Percentiles rank a stretch among this genome's conserved stretches.
Conservation (phyloP, 768 basidiomycete species). For the Termitomyces sp. region DNA sequence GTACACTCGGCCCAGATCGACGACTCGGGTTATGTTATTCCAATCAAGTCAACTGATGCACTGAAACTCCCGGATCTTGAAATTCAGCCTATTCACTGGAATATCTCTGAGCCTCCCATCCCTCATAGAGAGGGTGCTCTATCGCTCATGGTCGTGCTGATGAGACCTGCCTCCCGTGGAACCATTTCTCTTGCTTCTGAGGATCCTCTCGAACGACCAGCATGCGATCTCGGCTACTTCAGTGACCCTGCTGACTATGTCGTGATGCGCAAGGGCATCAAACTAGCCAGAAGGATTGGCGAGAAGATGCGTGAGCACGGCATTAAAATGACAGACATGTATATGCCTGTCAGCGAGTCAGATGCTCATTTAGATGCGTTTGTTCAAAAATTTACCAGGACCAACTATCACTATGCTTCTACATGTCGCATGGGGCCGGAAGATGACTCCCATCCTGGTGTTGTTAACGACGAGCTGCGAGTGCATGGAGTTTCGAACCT, state of each 20-base stretch:
- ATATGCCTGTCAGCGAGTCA: slow-evolving; percentile 19
- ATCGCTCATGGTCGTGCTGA: slow-evolving; percentile 12
- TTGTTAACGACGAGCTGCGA: slow-evolving; percentile 17
- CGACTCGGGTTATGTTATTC: background rate
- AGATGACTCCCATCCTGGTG: slow-evolving; percentile 13
- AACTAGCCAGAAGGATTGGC: slow-evolving; percentile 8
- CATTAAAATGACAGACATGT: slow-evolving; percentile 15
- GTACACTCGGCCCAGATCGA: slow-evolving; percentile 1
- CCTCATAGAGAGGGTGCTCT: slow-evolving; percentile 16
- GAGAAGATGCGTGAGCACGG: slow-evolving; percentile 4
- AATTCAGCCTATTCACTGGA: slow-evolving; percentile 22
- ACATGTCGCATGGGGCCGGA: slow-evolving; percentile 31
- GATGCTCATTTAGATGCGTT: slow-evolving; percentile 26
- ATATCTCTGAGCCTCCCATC: slow-evolving; percentile 2
- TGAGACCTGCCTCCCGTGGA: slow-evolving; percentile 18
- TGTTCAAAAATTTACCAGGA: slow-evolving; percentile 15
- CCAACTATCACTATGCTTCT: slow-evolving; percentile 29
- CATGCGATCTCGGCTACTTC: slow-evolving; percentile 24
- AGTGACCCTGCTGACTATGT: slow-evolving; percentile 18
- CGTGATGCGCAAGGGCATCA: slow-evolving; percentile 20
- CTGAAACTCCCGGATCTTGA: slow-evolving; percentile 33
- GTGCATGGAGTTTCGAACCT: slow-evolving; percentile 17
- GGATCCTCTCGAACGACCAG: slow-evolving; percentile 23
- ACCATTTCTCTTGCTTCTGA: slow-evolving; percentile 20
- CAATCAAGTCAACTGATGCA: slow-evolving; percentile 3